phyloP scores from a whole-genome alignment of 352 stramenopile genomes.

The Pythium phragmitis region DNA sequence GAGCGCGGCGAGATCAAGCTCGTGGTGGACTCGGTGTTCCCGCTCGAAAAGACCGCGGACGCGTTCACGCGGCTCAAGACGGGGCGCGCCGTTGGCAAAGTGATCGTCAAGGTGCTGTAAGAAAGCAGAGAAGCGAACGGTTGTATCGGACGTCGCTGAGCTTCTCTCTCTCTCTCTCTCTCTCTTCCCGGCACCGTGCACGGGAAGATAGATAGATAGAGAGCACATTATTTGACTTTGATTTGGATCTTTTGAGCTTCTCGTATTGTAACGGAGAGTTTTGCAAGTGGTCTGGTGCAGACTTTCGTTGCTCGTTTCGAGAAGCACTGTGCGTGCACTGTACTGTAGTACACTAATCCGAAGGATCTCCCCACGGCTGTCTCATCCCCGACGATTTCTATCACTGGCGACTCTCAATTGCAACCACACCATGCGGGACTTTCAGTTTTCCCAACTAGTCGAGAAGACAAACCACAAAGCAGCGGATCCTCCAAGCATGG shows the following conservation, averaged over 20 bases:
- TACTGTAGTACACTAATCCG: too few species aligned
- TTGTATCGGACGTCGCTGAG: too few species aligned
- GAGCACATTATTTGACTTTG: too few species aligned
- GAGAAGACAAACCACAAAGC: background rate
- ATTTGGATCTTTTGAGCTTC: too few species aligned
- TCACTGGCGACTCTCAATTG: too few species aligned
- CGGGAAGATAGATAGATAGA: too few species aligned
- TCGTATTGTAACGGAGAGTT: background rate
- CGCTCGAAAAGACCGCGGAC: constrained; percentile 32
- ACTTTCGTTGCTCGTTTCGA: background rate
- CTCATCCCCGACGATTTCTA: too few species aligned
- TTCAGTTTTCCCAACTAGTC: constrained; percentile 8
- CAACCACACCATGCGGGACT: background rate
- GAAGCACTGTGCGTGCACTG: too few species aligned
- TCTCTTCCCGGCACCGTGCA: too few species aligned
- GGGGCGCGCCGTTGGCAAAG: constrained; percentile 34
- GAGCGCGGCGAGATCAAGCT: constrained; percentile 28
- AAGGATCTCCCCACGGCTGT: too few species aligned
- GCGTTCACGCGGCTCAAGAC: constrained; percentile 38
- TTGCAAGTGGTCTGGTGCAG: background rate
- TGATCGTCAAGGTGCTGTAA: constrained; percentile 12
- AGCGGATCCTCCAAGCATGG: background rate
- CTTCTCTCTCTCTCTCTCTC: too few species aligned
- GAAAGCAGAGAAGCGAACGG: background rate
- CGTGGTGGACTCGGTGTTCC: constrained; percentile 26